A percentile compares a stretch with the other conserved stretches of the same genome.
Evolutionary conservation across 2,329 filamentous ascomycete genomes (phyloP).

Genomic region (Cladosporium sp.): DNA sequence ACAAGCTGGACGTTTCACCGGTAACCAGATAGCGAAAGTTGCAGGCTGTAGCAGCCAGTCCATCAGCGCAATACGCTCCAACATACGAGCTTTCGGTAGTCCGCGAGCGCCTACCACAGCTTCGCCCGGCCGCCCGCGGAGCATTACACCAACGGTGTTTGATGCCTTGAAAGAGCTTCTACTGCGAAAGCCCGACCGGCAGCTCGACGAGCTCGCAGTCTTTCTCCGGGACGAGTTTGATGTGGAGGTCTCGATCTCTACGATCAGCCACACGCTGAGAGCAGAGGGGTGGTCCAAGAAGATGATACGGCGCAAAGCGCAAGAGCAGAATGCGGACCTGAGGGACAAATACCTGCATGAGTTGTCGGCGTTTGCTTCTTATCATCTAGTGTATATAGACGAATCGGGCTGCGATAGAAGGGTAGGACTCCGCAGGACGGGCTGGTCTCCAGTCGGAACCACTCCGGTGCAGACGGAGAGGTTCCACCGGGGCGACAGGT

Average conservation of each 20-base stretch:
- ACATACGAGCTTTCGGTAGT: not conserved
- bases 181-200: not conserved
- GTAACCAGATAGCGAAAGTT: not conserved
- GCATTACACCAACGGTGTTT: not conserved
- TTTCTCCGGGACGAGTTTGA: not conserved
- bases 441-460: slow-evolving; percentile 8
- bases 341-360: slow-evolving; percentile 13
- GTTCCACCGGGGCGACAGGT: slow-evolving; percentile 12
- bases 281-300: not conserved
- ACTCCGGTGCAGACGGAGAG: slow-evolving; percentile 12
- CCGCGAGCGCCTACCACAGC: not conserved
- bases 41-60: not conserved
- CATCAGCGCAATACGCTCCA: not conserved
- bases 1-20: not conserved
- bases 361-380: slow-evolving; percentile 3
- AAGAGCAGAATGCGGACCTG: slow-evolving; percentile 3
- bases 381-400: slow-evolving; percentile 15
- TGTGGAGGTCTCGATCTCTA: not conserved
- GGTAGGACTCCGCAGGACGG: slow-evolving; percentile 11
- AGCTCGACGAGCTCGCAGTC: not conserved
- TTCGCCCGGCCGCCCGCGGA: not conserved
- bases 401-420: slow-evolving; percentile 15
- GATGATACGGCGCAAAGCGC: not conserved
- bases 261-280: not conserved
- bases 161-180: not conserved